Conservation (phyloP, 2,329 filamentous ascomycete genomes). For the Colletotrichum brevisporum region DNA sequence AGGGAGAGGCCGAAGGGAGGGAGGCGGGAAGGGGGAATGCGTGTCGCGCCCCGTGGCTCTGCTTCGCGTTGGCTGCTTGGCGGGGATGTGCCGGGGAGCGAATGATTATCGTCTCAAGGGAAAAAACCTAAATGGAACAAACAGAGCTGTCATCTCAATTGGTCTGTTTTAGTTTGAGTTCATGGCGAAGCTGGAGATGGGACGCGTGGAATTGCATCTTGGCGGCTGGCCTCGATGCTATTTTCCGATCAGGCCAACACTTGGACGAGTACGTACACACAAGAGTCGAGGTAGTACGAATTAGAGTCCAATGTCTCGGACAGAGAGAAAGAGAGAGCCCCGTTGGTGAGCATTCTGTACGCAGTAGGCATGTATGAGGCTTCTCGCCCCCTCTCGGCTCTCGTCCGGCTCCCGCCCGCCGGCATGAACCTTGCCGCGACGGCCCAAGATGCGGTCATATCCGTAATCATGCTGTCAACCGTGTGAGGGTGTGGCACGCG, state of each 20-base stretch:
- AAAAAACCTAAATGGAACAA: slow-evolving; percentile 15
- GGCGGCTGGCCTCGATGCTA: not conserved
- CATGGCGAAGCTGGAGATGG: not conserved
- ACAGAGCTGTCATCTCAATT: not conserved
- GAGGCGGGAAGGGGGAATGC: not conserved
- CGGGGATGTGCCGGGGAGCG: slow-evolving; percentile 31
- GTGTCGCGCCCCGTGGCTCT: slow-evolving; percentile 37
- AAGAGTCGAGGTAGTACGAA: not conserved
- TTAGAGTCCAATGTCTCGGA: slow-evolving; percentile 1
- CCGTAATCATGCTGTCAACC: slow-evolving; percentile 27
- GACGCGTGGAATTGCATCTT: not conserved
- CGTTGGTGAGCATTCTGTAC: too few relatives aligned
- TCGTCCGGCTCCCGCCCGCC: not conserved
- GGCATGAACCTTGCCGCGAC: slow-evolving; percentile 3
- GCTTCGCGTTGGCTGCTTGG: slow-evolving; percentile 22
- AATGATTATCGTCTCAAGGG: slow-evolving; percentile 21
- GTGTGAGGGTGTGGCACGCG: slow-evolving; percentile 19
- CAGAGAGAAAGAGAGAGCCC: too few relatives aligned
- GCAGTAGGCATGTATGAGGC: too few relatives aligned
- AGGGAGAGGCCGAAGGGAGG: not conserved
- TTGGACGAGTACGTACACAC: too few relatives aligned
- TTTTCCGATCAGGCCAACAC: not conserved
- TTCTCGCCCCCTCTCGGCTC: not conserved
- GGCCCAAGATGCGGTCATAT: slow-evolving; percentile 19
- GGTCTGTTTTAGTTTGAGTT: not conserved